Conservation (phyloP, 139 green algal genomes). For the Coelastrella sp. region DNA sequence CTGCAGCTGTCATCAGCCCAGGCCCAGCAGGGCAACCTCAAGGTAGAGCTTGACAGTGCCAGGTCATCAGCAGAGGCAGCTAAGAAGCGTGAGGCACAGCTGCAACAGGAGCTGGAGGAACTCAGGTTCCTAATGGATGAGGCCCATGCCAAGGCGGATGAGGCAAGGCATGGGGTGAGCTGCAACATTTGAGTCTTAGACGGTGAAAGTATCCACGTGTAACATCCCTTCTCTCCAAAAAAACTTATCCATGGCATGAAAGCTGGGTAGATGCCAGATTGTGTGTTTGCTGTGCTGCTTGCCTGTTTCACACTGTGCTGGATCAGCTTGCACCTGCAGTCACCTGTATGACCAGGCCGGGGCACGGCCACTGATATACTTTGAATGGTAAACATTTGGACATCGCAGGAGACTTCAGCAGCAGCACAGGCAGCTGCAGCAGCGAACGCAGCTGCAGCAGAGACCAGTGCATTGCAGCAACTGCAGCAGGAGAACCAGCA, state of each 20-base stretch:
- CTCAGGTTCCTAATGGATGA: slow-evolving; percentile 47
- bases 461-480: not conserved
- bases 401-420: not conserved
- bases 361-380: too few species aligned
- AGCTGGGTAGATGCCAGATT: not conserved
- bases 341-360: too few species aligned
- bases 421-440: slow-evolving; percentile 2
- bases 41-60: slow-evolving; percentile 3
- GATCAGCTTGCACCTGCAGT: too few species aligned
- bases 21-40: slow-evolving; percentile 9
- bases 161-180: not conserved
- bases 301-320: not conserved
- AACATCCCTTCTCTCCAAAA: too few species aligned
- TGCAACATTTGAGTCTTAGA: too few species aligned
- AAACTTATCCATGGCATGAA: not conserved
- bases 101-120: slow-evolving; percentile 30
- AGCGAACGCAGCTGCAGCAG: not conserved
- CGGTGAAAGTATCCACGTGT: not conserved
- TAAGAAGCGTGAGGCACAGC: slow-evolving; percentile 1
- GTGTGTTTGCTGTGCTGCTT: not conserved
- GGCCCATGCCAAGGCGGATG: not conserved
- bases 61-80: slow-evolving; percentile 21
- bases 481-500: not conserved
- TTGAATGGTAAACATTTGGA: too few species aligned
- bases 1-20: slow-evolving; percentile 44